These are phyloP conservation scores for Dothideomycetes sp. DNA, from an alignment of 2,329 filamentous ascomycete genomes.

Conservation along the genomic window DNA sequence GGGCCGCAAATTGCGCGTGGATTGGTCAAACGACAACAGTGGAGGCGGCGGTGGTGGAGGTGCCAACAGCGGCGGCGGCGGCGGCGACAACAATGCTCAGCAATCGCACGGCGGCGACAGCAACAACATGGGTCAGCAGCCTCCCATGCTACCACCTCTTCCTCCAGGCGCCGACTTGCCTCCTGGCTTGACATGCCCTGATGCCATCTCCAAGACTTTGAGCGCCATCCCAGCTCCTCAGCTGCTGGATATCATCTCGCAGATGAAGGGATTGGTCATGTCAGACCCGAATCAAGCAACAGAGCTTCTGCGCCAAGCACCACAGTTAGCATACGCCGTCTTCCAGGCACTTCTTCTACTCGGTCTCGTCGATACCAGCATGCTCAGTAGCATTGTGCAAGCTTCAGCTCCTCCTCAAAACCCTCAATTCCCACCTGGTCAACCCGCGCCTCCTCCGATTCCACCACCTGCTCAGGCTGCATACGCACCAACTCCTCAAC, in stretches of 20 bases:
- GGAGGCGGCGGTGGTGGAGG: conserved; percentile 39
- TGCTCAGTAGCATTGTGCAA: conserved; percentile 74
- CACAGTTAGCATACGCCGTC: conserved; percentile 87
- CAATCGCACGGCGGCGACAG: conserved; percentile 27
- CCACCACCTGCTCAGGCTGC: conserved; percentile 23
- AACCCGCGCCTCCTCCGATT: conserved; percentile 18
- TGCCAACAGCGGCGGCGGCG: conserved; percentile 17
- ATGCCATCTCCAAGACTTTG: conserved; percentile 87
- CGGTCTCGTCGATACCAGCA: conserved; percentile 78
- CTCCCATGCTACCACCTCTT: conserved; percentile 61
- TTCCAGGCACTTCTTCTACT: conserved; percentile 91
- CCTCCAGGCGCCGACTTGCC: conserved; percentile 79
- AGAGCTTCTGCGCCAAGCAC: conserved; percentile 77
- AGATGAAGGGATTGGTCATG: conserved; percentile 86
- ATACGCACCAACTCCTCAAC: conserved; percentile 21
- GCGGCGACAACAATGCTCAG: not conserved
- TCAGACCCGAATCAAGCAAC: conserved; percentile 74
- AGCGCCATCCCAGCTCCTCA: conserved; percentile 78
- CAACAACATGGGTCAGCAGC: conserved; percentile 35
- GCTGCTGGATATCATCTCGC: conserved; percentile 82
- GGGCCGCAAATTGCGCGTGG: conserved; percentile 86
- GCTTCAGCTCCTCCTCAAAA: conserved; percentile 30
- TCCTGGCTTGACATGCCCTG: conserved; percentile 71
- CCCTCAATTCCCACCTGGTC: conserved; percentile 21
- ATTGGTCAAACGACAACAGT: conserved; percentile 89